A percentile compares a stretch with the other conserved stretches of the same genome.
phyloP scores from a whole-genome alignment of 2,329 filamentous ascomycete species.

The Aspergillus pseudotamarii region DNA sequence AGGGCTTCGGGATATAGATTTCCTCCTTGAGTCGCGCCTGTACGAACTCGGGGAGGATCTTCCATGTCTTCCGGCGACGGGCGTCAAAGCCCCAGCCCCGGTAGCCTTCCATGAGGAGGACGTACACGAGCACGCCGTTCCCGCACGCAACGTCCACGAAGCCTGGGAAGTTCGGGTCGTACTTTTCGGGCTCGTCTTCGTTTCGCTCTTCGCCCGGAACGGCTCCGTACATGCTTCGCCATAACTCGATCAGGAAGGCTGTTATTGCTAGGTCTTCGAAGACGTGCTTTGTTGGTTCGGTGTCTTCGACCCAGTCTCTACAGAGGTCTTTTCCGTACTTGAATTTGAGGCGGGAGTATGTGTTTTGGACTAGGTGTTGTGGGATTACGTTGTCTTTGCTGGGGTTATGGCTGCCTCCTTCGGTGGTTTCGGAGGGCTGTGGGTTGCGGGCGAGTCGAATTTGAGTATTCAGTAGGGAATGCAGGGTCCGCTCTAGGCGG shows the following conservation, averaged over 20 bases:
- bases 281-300: conserved; percentile 87
- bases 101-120: conserved; percentile 81
- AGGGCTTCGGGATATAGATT: conserved; percentile 61
- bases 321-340: conserved; percentile 75
- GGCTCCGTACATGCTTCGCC: conserved; percentile 75
- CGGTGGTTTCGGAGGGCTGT: conserved; percentile 19
- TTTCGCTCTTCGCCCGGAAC: conserved; percentile 24
- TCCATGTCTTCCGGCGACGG: conserved; percentile 81
- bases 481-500: conserved; percentile 43
- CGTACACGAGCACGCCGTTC: conserved; percentile 85
- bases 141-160: conserved; percentile 97
- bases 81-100: conserved; percentile 90
- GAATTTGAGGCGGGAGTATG: conserved; percentile 76
- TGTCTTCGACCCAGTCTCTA: conserved; percentile 79
- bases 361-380: conserved; percentile 76
- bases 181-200: conserved; percentile 21
- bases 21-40: conserved; percentile 58
- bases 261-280: conserved; percentile 93
- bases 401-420: conserved; percentile 70
- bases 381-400: conserved; percentile 83
- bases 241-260: conserved; percentile 89
- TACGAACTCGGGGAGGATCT: conserved; percentile 61
- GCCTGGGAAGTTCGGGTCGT: conserved; percentile 66
- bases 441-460: conserved; percentile 37
- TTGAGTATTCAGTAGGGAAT: conserved; percentile 40